Conservation (phyloP, 176 grass and related monocot species). For the Triticum timopheevii region DNA sequence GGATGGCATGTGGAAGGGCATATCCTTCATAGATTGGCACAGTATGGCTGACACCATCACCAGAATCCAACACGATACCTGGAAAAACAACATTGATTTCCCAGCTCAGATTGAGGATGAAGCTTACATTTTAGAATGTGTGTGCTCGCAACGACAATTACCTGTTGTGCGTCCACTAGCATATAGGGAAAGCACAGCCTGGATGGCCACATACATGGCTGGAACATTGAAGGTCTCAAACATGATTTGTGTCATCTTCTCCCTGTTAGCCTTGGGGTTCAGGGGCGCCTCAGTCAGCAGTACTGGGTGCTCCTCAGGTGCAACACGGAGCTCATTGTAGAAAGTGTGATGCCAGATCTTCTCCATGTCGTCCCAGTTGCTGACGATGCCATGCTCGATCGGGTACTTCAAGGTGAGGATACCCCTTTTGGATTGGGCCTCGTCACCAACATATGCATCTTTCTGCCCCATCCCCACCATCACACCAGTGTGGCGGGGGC, state of each 20-base stretch:
- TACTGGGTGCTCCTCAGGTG: conserved; percentile 43
- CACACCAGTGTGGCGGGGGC: conserved; percentile 40
- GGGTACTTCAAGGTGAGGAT: conserved; percentile 52
- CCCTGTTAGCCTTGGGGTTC: conserved; percentile 53
- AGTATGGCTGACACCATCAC: conserved; percentile 53
- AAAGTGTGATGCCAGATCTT: conserved; percentile 57
- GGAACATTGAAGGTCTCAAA: conserved; percentile 49
- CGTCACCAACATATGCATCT: conserved; percentile 44
- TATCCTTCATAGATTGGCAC: conserved; percentile 59
- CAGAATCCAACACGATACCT: conserved; percentile 52
- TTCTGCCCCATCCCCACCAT: conserved; percentile 60
- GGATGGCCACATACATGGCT: conserved; percentile 48
- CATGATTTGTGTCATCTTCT: conserved; percentile 60
- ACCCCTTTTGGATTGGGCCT: conserved; percentile 49
- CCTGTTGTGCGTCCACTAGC: conserved; percentile 56
- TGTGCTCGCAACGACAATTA: not conserved
- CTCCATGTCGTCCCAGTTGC: conserved; percentile 58
- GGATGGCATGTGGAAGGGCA: conserved; percentile 45
- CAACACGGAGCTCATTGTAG: conserved; percentile 49
- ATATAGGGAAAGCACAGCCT: conserved; percentile 49
- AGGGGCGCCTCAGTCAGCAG: conserved; percentile 41
- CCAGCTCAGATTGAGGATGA: not conserved
- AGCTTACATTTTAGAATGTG: not conserved
- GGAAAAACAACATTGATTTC: not conserved
- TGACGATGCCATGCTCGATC: conserved; percentile 47